phyloP scores from a whole-genome alignment of 192 early-diverging fungal genomes.

The Umbelopsis sp. region DNA sequence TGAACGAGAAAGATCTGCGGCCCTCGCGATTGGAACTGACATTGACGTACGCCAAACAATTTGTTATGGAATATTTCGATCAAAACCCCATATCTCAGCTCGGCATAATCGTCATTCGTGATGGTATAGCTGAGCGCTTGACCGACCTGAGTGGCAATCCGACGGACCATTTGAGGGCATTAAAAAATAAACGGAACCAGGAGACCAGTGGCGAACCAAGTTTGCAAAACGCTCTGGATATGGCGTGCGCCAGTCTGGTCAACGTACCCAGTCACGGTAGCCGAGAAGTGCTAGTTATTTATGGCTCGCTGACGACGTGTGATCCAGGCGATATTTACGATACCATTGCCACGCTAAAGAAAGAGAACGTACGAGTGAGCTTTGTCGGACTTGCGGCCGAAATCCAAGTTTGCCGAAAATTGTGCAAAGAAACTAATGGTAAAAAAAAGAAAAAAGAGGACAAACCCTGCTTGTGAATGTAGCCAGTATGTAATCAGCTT shows the following conservation, averaged over 20 bases:
- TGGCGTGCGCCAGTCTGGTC: constrained; percentile 74
- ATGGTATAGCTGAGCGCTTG: constrained; percentile 84
- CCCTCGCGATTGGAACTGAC: constrained; percentile 82
- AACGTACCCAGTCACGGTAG: constrained; percentile 91
- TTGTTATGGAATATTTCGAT: constrained; percentile 90
- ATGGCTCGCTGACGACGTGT: constrained; percentile 88
- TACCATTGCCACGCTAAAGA: constrained; percentile 70
- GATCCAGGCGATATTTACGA: constrained; percentile 92
- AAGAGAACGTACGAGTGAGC: constrained; percentile 78
- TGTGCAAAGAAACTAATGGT: constrained; percentile 81
- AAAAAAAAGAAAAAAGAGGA: constrained; percentile 24
- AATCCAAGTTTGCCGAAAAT: constrained; percentile 76
- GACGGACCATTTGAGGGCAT: constrained; percentile 74
- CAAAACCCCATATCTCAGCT: constrained; percentile 95
- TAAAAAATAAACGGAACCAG: constrained; percentile 65
- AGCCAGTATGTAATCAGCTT: no score
- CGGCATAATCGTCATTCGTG: constrained; percentile 79
- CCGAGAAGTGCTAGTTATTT: constrained; percentile 85
- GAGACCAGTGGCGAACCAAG: constrained; percentile 87
- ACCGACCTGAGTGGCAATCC: constrained; percentile 88
- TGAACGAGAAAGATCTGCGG: constrained; percentile 84
- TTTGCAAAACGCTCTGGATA: constrained; percentile 88
- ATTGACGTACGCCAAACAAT: constrained; percentile 65
- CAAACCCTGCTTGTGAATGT: background rate
- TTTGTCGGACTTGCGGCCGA: constrained; percentile 92